These are phyloP conservation scores for Clathrospora elynae DNA, from an alignment of 2,329 filamentous ascomycete genomes.

Conservation along the genomic window DNA sequence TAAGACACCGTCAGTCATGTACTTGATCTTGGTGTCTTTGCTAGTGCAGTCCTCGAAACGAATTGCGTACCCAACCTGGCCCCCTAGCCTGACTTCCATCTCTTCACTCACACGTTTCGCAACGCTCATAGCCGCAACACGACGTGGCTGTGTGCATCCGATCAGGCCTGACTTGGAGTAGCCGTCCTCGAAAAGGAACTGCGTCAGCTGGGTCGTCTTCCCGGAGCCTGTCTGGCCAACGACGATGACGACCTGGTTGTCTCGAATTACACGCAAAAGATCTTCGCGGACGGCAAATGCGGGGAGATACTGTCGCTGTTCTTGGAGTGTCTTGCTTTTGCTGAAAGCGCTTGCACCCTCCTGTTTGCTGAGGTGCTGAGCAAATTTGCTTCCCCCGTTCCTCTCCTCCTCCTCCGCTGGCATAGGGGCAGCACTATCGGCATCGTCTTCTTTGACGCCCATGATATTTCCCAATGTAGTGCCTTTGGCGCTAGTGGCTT, in stretches of 20 bases:
- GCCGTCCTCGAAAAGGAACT: constrained; percentile 94
- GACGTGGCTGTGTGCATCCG: constrained; percentile 92
- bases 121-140: constrained; percentile 98
- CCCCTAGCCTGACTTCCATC: constrained; percentile 91
- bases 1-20: constrained; percentile 97
- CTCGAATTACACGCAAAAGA: constrained; percentile 84
- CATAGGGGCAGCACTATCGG: constrained; percentile 80
- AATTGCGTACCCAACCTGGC: constrained; percentile 92
- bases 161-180: constrained; percentile 89
- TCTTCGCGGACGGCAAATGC: constrained; percentile 97
- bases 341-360: constrained; percentile 88
- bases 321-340: constrained; percentile 83
- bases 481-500: constrained; percentile 90
- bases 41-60: constrained; percentile 98
- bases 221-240: constrained; percentile 97
- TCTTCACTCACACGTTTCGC: constrained; percentile 98
- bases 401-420: constrained; percentile 74
- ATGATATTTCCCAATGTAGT: constrained; percentile 93
- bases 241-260: constrained; percentile 96
- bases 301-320: constrained; percentile 90
- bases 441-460: constrained; percentile 89
- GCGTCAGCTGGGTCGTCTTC: constrained; percentile 96
- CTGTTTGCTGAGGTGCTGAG: constrained; percentile 84
- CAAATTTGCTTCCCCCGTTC: constrained; percentile 77
- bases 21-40: constrained; percentile 94